Percentiles rank a stretch among this genome's conserved stretches.
These are phyloP conservation scores for Xylaria grammica DNA, from an alignment of 495 filamentous ascomycete species.

Conservation along the genomic window DNA sequence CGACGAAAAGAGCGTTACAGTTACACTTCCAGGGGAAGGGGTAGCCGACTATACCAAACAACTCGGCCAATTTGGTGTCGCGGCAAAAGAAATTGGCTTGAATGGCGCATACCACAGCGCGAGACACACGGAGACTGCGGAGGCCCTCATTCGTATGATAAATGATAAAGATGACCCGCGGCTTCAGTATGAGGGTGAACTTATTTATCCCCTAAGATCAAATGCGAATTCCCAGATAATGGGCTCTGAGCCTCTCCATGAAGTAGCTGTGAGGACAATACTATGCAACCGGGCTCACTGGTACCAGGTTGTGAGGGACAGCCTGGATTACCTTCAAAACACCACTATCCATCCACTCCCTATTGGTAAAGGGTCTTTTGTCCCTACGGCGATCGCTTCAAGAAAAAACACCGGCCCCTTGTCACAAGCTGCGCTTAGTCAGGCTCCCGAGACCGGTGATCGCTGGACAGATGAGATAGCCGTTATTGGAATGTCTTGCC, in stretches of 20 bases:
- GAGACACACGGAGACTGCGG: not conserved
- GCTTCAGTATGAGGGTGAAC: constrained; percentile 1
- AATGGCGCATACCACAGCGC: constrained; percentile 1
- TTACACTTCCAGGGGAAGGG: not conserved
- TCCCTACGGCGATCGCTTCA: not conserved
- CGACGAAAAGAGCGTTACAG: constrained; percentile 1
- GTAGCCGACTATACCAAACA: not conserved
- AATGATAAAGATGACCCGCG: not conserved
- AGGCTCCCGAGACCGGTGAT: not conserved
- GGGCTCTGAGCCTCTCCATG: constrained; percentile 19
- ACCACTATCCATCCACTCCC: not conserved
- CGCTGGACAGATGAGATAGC: constrained; percentile 36
- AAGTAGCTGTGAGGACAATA: constrained; percentile 22
- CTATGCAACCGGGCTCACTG: constrained; percentile 21
- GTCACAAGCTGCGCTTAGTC: not conserved
- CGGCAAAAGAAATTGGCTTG: not conserved
- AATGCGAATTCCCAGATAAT: constrained; percentile 23
- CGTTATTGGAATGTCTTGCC: constrained; percentile 51
- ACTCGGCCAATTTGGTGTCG: constrained; percentile 1
- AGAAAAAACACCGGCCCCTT: not conserved
- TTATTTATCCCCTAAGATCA: constrained; percentile 26
- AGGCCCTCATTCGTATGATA: not conserved
- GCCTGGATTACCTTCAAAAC: not conserved
- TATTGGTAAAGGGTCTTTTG: constrained; percentile 4
- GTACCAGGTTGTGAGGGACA: constrained; percentile 21